Evolutionary conservation across 2,329 filamentous ascomycete species (phyloP), one percentile per base, ranked within the genome.

Genomic region (Xylaria sp.): DNA sequence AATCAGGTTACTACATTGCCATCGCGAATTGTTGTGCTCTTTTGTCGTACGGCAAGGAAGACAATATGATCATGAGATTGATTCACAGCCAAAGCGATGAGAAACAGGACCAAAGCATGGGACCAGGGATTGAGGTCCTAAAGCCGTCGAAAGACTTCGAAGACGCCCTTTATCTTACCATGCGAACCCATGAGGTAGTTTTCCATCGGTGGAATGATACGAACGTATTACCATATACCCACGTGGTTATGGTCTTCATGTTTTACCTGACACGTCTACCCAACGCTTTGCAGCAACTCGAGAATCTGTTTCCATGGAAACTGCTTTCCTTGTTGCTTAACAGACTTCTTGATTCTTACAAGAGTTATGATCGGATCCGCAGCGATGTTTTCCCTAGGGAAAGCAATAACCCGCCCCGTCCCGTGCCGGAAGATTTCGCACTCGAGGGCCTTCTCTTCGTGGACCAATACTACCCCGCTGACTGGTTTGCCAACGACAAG

Each of bases 351-450:
- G 61, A 79, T 72, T 67, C 73, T 9, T 77, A 72, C 17, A 62
- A 77, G 2, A 49, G 70, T 1, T 73, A 77, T 50, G 69, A 74
- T 3, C 74, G 81, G 29, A 78, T 87, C 66, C 78, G 79, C 36
- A 79, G 73, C 33, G 76, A 74, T 1, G 73, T 78, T 0, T 89
- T 91, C 63, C 86, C 86, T 0, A 74, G 78, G 0, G 79, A 80
- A 2, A 81, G 81, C 1, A 80, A 79, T 44, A 77, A 81, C 33
- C 75, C 82, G 0, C 82, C 81, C 1, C 80, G 84, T 0, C 90
- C 90, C 0, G 75, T 93, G 0, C 89, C 90, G 0, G 91, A 93
- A 55, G 91, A 94, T 67, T 92, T 87, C 69, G 83, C 86, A 0
- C 83, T 92, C 62, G 83, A 89, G 0, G 91, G 91, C 0, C 79